Base-by-base conservation (phyloP, 495 filamentous ascomycete species). In the Oidiodendron maius region DNA sequence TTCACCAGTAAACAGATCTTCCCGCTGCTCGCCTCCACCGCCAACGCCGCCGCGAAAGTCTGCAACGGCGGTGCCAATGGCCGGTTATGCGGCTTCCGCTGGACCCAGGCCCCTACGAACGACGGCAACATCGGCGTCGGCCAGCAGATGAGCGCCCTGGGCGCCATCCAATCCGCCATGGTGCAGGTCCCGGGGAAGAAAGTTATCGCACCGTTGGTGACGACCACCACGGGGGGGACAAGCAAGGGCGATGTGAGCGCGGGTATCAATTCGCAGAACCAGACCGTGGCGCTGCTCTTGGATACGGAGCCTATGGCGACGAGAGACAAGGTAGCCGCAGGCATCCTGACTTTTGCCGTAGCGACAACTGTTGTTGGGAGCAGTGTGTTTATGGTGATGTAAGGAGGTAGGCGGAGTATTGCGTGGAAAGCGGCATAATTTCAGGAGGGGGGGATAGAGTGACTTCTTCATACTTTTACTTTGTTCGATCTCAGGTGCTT, bases 161-260 rank as follows among this genome's bases (percentile, higher is more conserved):
- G 82, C 53, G 78, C 82, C n/a, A 71, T 91, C 12, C 74, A 83
- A 57, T 77, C 77, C 4, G 65, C 74, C 8, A 58, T 83, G 18
- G 62, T 71, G 9, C 36, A 44, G 20, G 38, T 60, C 20, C 48
- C 48, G 2, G 44, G 52, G 11, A 18, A 44, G 24, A 42, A 22
- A 13, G 39, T 44, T 16, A 36, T 48, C 1, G 72, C 10, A 75
- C 40, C 67, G 5, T 51, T 61, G 3, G 46, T 83, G 2, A 66
- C 78, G 23, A 58, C 68, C n/a, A 75, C 71, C n/a, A 30, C 26
- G 0, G 88, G 89, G 8, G 89, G 89, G 2, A 89, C 83, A 4
- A 91, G 88, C 58, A 67, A 71, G 40, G 88, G 89, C 1, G 66
- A 93, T 57, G 78, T 85, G 0, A 68, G 66, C 4, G 86, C 83